Evolutionary conservation across 2,329 filamentous ascomycete species (phyloP).

Genomic region (Juglanconis juglandina): DNA sequence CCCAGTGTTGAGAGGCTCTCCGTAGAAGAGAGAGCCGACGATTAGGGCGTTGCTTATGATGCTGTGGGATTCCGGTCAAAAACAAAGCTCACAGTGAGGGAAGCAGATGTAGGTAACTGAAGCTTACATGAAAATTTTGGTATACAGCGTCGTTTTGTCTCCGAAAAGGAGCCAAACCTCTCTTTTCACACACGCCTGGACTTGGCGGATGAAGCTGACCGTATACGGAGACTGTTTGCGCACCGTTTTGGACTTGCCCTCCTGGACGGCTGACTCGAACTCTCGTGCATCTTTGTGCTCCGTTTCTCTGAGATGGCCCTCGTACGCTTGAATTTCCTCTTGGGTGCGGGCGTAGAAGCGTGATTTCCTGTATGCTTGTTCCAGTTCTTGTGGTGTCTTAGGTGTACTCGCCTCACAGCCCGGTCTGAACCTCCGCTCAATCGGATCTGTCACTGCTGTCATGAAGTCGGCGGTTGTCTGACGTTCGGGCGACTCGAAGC

Average conservation of each 20-base stretch:
- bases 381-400: slow-evolving; percentile 66
- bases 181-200: slow-evolving; percentile 64
- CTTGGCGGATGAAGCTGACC: slow-evolving; percentile 69
- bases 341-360: slow-evolving; percentile 54
- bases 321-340: slow-evolving; percentile 49
- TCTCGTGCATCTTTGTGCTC: slow-evolving; percentile 58
- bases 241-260: slow-evolving; percentile 65
- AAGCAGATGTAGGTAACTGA: not conserved
- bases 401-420: slow-evolving; percentile 66
- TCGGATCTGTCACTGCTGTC: slow-evolving; percentile 70
- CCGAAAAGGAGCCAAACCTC: slow-evolving; percentile 78
- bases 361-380: slow-evolving; percentile 61
- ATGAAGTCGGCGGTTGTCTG: slow-evolving; percentile 76
- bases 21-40: slow-evolving; percentile 75
- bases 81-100: not conserved
- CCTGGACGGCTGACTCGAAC: slow-evolving; percentile 63
- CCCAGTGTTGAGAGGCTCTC: slow-evolving; percentile 54
- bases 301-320: slow-evolving; percentile 43
- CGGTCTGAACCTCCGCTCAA: slow-evolving; percentile 63
- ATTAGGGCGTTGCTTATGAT: slow-evolving; percentile 71
- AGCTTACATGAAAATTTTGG: slow-evolving; percentile 65
- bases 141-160: slow-evolving; percentile 71
- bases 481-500: slow-evolving; percentile 56
- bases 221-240: slow-evolving; percentile 72
- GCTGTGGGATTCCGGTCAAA: slow-evolving; percentile 1